These are phyloP conservation scores for Phytophthora foliorum DNA, from an alignment of 352 stramenopile species.

Conservation along the genomic window DNA sequence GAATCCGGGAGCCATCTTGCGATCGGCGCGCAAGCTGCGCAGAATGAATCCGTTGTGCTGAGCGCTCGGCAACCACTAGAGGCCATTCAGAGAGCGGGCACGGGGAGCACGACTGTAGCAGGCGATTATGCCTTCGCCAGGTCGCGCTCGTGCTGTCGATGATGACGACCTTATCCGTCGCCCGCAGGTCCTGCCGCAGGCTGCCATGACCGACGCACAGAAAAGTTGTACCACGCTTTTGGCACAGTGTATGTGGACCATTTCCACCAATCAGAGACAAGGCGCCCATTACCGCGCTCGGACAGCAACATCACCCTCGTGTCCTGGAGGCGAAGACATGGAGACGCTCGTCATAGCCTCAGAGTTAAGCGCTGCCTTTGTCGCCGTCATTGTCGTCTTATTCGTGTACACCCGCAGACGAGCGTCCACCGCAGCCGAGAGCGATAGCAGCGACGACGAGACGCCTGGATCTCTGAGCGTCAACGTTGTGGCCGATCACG, in stretches of 20 bases:
- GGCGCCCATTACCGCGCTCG: not conserved
- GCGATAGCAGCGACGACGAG: slow-evolving; percentile 41
- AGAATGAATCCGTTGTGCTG: not conserved
- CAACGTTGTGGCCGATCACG: slow-evolving; percentile 31
- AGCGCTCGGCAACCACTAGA: slow-evolving; percentile 16
- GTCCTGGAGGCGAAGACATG: slow-evolving; percentile 9
- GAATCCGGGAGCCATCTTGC: slow-evolving; percentile 17
- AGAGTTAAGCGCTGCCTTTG: slow-evolving; percentile 7
- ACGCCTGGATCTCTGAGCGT: slow-evolving; percentile 18
- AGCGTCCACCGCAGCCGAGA: slow-evolving; percentile 5
- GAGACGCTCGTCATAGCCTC: slow-evolving; percentile 5
- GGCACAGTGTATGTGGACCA: not conserved
- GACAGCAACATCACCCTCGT: not conserved
- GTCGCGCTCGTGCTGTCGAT: slow-evolving; percentile 8
- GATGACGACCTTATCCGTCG: slow-evolving; percentile 19
- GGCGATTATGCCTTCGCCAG: slow-evolving; percentile 2
- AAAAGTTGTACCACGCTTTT: not conserved
- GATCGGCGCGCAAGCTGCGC: slow-evolving; percentile 27
- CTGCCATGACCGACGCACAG: too few relatives aligned
- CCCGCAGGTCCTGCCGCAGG: not conserved
- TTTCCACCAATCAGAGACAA: not conserved
- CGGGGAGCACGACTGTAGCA: not conserved
- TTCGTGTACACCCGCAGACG: slow-evolving; percentile 11
- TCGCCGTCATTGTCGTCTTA: slow-evolving; percentile 16
- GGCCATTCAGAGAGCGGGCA: slow-evolving; percentile 29